Conservation (phyloP, 1,284 basidiomycete genomes). For the Macrocystidia cucumis region DNA sequence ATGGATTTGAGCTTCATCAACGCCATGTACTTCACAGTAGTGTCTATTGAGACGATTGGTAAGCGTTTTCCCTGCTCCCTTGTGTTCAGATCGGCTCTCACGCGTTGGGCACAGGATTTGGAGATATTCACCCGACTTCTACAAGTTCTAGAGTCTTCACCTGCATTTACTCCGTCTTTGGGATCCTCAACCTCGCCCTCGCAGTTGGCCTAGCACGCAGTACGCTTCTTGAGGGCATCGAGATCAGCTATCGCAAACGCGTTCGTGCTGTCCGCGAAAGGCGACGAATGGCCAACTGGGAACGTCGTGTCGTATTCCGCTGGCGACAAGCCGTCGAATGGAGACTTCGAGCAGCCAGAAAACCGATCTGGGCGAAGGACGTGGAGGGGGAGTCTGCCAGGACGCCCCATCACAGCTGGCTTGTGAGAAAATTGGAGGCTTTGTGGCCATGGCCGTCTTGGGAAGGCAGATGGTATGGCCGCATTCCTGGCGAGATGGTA, state of each 20-base stretch:
- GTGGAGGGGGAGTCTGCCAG: too few species aligned
- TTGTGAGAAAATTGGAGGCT: not conserved
- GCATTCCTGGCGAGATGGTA: not conserved
- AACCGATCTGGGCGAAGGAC: slow-evolving; percentile 45
- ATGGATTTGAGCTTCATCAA: slow-evolving; percentile 60
- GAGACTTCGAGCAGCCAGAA: slow-evolving; percentile 39
- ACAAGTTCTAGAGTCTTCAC: slow-evolving; percentile 47
- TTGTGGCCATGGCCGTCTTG: not conserved
- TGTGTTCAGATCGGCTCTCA: slow-evolving; percentile 3
- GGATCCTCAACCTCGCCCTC: slow-evolving; percentile 58
- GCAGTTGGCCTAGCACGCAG: slow-evolving; percentile 63
- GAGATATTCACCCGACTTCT: slow-evolving; percentile 56
- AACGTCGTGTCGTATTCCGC: slow-evolving; percentile 34
- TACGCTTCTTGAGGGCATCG: slow-evolving; percentile 63
- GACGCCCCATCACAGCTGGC: not conserved
- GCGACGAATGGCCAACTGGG: slow-evolving; percentile 22
- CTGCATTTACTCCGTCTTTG: slow-evolving; percentile 49
- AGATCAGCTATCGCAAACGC: slow-evolving; percentile 51
- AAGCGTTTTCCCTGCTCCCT: slow-evolving; percentile 6
- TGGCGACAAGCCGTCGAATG: slow-evolving; percentile 55
- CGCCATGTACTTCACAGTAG: slow-evolving; percentile 63
- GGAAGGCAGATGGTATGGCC: not conserved
- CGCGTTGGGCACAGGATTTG: slow-evolving; percentile 49
- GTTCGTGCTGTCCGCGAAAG: slow-evolving; percentile 30
- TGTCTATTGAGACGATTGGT: slow-evolving; percentile 67